Evolutionary conservation across 805 yeast species (phyloP).

Genomic region (Kregervanrija fluxuum): DNA sequence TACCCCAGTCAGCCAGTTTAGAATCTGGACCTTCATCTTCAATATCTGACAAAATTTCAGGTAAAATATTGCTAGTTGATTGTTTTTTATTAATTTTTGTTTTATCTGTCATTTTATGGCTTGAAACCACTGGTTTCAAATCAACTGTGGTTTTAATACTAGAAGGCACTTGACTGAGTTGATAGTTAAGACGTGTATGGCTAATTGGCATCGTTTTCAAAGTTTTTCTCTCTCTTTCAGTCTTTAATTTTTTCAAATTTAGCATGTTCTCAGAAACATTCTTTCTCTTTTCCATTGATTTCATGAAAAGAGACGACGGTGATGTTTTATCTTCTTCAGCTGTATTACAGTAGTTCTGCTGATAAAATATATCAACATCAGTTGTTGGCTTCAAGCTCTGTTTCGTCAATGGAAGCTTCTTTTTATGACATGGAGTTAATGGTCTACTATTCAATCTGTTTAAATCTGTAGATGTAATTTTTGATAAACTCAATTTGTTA

Average conservation of each 20-base stretch:
- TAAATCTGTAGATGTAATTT: not conserved
- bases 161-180: no score
- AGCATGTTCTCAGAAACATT: not conserved
- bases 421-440: not conserved
- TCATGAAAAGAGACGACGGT: no score
- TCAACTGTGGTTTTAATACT: no score
- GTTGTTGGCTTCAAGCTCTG: slow-evolving; percentile 2
- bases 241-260: not conserved
- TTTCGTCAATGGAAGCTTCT: slow-evolving; percentile 1
- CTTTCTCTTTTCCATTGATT: not conserved
- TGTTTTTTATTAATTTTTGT: no score
- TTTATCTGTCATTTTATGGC: no score
- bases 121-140: no score
- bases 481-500: not conserved
- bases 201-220: no score
- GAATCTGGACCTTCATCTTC: slow-evolving; percentile 13
- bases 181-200: no score
- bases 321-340: no score
- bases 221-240: not conserved
- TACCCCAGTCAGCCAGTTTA: slow-evolving; percentile 22
- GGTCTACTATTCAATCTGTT: not conserved
- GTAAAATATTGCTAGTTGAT: not conserved
- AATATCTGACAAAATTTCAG: slow-evolving; percentile 20
- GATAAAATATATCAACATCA: no score
- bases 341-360: no score